Evolutionary conservation across 2,329 filamentous ascomycete species (phyloP), one percentile per base, ranked within the genome.

Genomic region (Phoma sp.): DNA sequence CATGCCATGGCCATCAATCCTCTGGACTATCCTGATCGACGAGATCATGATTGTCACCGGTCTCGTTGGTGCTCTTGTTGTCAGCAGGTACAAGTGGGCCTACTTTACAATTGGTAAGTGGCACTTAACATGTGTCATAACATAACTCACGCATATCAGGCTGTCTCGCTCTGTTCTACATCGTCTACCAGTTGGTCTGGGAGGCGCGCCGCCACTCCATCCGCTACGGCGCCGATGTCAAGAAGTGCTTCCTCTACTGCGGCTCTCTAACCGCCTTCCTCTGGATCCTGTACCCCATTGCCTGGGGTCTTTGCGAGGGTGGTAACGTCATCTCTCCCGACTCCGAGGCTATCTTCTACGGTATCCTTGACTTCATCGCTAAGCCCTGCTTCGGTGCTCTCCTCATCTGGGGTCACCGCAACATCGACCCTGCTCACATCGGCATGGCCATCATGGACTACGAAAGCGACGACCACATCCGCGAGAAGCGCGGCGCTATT

Each of bases 261-360:
- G 85, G 85, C n/a, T 74, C 78, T 1, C 77, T 83, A 59, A 86
- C 85, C n/a, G 72, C 83, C 22, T 74, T 84, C 63, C 73, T 89
- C 29, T 88, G 86, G 86, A 82, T 84, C 59, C 65, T 87, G 24
- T 89, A 89, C 70, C 86, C 86, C 0, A 45, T 71, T 27, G 80
- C 82, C 22, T 89, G 86, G 85, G 86, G 84, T 50, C 64, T 88
- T 2, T 79, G 74, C 38, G 86, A 89, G 71, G 86, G 85, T 29
- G 86, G 85, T 9, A 89, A 89, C 61, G 73, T 87, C 58, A 87
- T 89, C 45, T 73, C 86, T 2, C 83, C 85, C 0, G 87, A 90
- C 65, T 84, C 83, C 0, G 87, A 90, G 66, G 85, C 85, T 9
- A 75, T 88, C 54, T 89, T 89, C 68, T 90, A 90, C 66, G 86